Base-by-base conservation (phyloP, 306 rosid species). In the Cucurbita ficifolia region DNA sequence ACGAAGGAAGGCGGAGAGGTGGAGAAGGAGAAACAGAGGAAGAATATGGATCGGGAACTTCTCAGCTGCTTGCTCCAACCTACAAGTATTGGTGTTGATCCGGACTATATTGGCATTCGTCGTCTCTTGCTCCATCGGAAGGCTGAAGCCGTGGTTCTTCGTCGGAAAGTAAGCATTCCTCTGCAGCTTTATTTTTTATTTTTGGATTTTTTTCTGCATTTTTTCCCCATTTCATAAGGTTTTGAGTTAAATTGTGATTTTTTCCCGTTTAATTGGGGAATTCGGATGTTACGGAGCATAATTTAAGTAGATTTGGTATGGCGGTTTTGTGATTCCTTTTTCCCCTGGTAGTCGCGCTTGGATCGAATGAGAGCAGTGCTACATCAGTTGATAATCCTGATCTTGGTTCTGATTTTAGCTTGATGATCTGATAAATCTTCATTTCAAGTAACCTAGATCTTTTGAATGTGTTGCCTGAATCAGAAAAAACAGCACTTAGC, bases 31-130 rank as follows among this genome's bases (percentile, higher is more conserved):
- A 38, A 82, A 18, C 46, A 74, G 58, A 48, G 74, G 60, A 75
- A 81, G 74, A 74, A 43, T 79, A 76, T 76, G 80, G 96, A 89
- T 91, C 91, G 86, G 13, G 91, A 87, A 51, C 56, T 86, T 45
- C 80, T 87, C 82, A 79, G 96, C 84, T 89, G 93, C 78, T 73
- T 89, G 83, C 89, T 91, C 63, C 97, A 91, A 76, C 96, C 96
- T 50, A 58, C 67, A 70, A 83, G 75, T 45, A 75, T 86, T 8
- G 86, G 86, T 70, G 61, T 78, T 50, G 90, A 91, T 84, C 78
- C 87, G 48, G 73, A 83, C 0, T 89, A 91, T 83, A 38, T 87
- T 52, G 93, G 93, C 78, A 59, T 86, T 79, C 96, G 96, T 12
- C 97, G 97, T 74, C 82, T 91, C 73, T 96, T 91, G 8, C 93